These are phyloP conservation scores for Mycena maculata DNA, from an alignment of 768 basidiomycete species.

Conservation along the genomic window DNA sequence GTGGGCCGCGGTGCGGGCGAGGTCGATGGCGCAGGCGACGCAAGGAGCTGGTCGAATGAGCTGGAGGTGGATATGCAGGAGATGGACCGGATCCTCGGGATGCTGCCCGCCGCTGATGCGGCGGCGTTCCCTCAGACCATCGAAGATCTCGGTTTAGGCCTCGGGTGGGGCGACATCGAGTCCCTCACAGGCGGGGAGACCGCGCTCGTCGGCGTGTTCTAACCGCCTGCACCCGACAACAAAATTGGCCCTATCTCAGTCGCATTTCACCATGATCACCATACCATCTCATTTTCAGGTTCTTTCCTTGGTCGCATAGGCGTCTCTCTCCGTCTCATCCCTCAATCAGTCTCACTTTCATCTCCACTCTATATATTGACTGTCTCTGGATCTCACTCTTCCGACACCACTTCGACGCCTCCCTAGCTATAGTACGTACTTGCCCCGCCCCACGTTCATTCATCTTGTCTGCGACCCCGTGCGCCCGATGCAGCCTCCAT, in stretches of 20 bases:
- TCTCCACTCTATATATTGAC: conserved; percentile 37
- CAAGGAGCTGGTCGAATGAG: conserved; percentile 28
- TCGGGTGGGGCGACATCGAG: conserved; percentile 30
- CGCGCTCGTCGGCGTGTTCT: conserved; percentile 32
- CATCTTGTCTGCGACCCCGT: not conserved
- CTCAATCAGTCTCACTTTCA: conserved; percentile 32
- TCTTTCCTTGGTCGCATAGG: conserved; percentile 22
- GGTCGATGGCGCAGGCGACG: conserved; percentile 14
- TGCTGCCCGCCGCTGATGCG: conserved; percentile 31
- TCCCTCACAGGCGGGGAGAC: conserved; percentile 21
- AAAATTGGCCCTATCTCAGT: conserved; percentile 15
- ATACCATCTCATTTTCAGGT: conserved; percentile 8
- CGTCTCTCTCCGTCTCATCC: conserved; percentile 27
- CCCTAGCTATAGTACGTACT: conserved; percentile 14
- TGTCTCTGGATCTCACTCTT: conserved; percentile 23
- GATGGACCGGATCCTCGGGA: conserved; percentile 35
- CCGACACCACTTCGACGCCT: not conserved
- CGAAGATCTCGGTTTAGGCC: conserved; percentile 31
- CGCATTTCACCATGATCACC: conserved; percentile 22
- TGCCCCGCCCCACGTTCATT: not conserved
- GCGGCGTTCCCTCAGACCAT: conserved; percentile 28
- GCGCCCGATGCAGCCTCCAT: conserved; percentile 33
- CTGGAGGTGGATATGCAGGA: conserved; percentile 36
- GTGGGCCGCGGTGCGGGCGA: conserved; percentile 29
- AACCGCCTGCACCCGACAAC: conserved; percentile 21